Evolutionary conservation across 495 filamentous ascomycete genomes (phyloP).

Genomic region (Bryoglossum gracile): DNA sequence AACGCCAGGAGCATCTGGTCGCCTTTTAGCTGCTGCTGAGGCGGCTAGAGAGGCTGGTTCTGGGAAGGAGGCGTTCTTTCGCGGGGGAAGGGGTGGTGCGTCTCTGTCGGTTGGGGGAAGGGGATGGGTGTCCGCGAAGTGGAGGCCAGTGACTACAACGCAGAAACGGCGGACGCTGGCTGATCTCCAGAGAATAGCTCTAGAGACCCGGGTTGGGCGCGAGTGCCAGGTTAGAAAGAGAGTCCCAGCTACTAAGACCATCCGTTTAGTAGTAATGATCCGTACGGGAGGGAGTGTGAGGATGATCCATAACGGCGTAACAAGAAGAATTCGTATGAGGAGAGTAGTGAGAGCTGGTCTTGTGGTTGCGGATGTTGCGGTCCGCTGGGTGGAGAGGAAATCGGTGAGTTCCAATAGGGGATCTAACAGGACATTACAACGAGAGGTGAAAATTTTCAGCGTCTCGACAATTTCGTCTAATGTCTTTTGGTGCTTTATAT

Average conservation of each 20-base stretch:
- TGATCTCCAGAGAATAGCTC: constrained; percentile 89
- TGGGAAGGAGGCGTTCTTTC: constrained; percentile 33
- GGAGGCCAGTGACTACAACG: constrained; percentile 68
- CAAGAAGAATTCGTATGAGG: constrained; percentile 78
- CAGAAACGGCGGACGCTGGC: constrained; percentile 57
- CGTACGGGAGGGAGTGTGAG: constrained; percentile 69
- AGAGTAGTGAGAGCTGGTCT: constrained; percentile 83
- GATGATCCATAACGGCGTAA: constrained; percentile 80
- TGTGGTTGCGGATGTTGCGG: constrained; percentile 86
- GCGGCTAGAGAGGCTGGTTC: constrained; percentile 40
- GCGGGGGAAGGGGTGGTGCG: constrained; percentile 25
- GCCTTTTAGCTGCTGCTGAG: constrained; percentile 35
- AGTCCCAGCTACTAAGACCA: constrained; percentile 74
- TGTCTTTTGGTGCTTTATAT: constrained; percentile 67
- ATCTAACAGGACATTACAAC: constrained; percentile 87
- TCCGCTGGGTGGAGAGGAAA: constrained; percentile 86
- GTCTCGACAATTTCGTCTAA: constrained; percentile 96
- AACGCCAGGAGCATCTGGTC: constrained; percentile 61
- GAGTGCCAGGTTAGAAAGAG: constrained; percentile 85
- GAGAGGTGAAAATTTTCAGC: constrained; percentile 74
- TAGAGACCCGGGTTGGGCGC: constrained; percentile 72
- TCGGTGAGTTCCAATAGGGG: constrained; percentile 83
- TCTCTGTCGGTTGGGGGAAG: constrained; percentile 4
- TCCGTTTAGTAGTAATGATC: constrained; percentile 80
- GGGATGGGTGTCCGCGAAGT: constrained; percentile 41